Conservation (phyloP, 495 filamentous ascomycete species). For the Tuber aestivum region DNA sequence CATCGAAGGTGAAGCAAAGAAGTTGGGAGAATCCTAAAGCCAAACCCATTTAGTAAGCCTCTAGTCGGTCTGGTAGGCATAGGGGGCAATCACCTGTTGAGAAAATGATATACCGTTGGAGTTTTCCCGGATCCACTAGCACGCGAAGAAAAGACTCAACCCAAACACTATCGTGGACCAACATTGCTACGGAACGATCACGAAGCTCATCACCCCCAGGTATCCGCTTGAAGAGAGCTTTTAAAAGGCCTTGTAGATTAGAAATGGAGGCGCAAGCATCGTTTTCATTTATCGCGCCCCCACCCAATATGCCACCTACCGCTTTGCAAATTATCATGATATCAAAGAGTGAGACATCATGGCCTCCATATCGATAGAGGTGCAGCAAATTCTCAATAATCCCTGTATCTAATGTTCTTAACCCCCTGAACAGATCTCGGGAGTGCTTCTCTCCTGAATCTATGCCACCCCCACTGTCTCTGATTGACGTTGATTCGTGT, state of each 20-base stretch:
- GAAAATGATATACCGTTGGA: constrained; percentile 24
- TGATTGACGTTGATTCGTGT: not conserved
- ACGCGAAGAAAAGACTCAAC: constrained; percentile 19
- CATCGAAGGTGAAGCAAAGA: constrained; percentile 15
- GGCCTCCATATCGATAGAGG: constrained; percentile 14
- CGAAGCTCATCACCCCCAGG: constrained; percentile 14
- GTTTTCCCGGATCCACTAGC: not conserved
- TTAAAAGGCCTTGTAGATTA: constrained; percentile 18
- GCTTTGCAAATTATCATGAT: constrained; percentile 24
- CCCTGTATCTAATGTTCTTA: constrained; percentile 10
- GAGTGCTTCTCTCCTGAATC: constrained; percentile 7
- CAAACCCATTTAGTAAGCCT: constrained; percentile 18
- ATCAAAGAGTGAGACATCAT: constrained; percentile 37
- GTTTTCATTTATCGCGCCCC: constrained; percentile 14
- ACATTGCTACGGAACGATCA: constrained; percentile 22
- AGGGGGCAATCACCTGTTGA: constrained; percentile 16
- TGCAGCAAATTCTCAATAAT: constrained; percentile 11
- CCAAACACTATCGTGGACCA: constrained; percentile 6
- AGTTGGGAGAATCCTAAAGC: constrained; percentile 29
- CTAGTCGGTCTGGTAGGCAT: not conserved
- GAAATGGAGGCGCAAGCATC: constrained; percentile 21
- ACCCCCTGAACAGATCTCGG: constrained; percentile 16
- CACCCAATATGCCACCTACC: constrained; percentile 15
- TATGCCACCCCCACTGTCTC: not conserved
- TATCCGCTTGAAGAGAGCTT: constrained; percentile 7